Evolutionary conservation across 1,139 yeast genomes (phyloP).

Genomic region (Yamadazyma spencermartinsiae): DNA sequence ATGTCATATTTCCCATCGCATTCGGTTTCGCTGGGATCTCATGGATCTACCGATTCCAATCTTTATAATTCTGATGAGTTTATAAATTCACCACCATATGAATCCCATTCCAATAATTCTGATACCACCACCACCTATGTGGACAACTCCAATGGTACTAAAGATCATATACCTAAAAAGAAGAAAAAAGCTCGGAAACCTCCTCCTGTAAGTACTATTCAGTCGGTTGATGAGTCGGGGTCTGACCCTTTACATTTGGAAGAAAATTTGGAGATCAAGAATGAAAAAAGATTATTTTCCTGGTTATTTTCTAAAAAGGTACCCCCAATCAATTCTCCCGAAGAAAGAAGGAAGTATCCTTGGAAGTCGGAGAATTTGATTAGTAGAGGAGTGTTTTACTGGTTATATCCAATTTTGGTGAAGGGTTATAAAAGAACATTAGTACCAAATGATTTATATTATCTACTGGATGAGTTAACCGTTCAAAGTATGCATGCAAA

Average conservation of each 20-base stretch:
- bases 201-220: constrained; percentile 15
- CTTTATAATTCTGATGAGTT: constrained; percentile 10
- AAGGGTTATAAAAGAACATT: constrained; percentile 48
- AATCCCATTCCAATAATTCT: constrained; percentile 13
- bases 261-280: constrained; percentile 17
- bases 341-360: constrained; percentile 40
- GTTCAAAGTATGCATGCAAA: constrained; percentile 40
- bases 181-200: constrained; percentile 6
- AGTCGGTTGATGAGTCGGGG: constrained; percentile 8
- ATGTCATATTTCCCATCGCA: constrained; percentile 12
- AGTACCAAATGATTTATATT: constrained; percentile 41
- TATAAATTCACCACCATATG: constrained; percentile 7
- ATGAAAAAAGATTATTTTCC: constrained; percentile 33
- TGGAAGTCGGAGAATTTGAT: constrained; percentile 31
- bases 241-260: constrained; percentile 12
- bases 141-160: constrained; percentile 8
- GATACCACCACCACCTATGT: constrained; percentile 21
- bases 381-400: constrained; percentile 34
- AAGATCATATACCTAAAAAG: constrained; percentile 4
- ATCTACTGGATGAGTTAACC: constrained; percentile 37
- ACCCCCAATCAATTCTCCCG: constrained; percentile 36
- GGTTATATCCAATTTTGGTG: constrained; percentile 43
- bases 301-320: constrained; percentile 35
- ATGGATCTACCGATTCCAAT: constrained; percentile 6
- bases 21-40: constrained; percentile 7